Evolutionary conservation across 371 early-diverging fungal species (phyloP).

Genomic region (Sporodiniella umbellata): DNA sequence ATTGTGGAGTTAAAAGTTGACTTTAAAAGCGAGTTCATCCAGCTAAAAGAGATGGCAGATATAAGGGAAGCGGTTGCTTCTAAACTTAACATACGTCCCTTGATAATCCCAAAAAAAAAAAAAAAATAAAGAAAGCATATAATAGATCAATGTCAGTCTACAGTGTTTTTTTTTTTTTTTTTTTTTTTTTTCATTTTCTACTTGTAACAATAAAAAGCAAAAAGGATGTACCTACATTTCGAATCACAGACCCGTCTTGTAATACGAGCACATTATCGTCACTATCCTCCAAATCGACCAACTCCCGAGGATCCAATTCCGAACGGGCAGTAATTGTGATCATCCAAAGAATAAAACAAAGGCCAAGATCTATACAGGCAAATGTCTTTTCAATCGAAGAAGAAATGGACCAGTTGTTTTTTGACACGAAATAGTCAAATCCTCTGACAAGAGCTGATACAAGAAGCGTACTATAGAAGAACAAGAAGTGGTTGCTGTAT

Average conservation of each 20-base stretch:
- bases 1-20: slow-evolving; percentile 57
- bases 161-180: no score
- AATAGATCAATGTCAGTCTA: no score
- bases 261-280: slow-evolving; percentile 44
- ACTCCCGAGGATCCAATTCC: slow-evolving; percentile 42
- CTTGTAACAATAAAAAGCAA: no score
- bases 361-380: slow-evolving; percentile 37
- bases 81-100: slow-evolving; percentile 54
- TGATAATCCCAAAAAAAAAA: slow-evolving; percentile 1
- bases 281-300: slow-evolving; percentile 40
- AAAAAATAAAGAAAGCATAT: background rate
- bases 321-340: slow-evolving; percentile 47
- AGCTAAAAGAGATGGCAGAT: slow-evolving; percentile 67
- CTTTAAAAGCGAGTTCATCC: slow-evolving; percentile 73
- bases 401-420: slow-evolving; percentile 32
- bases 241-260: slow-evolving; percentile 39
- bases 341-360: slow-evolving; percentile 35
- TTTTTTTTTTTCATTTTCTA: no score
- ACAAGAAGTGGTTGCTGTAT: slow-evolving; percentile 48
- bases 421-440: slow-evolving; percentile 44
- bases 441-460: slow-evolving; percentile 43
- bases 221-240: slow-evolving; percentile 26
- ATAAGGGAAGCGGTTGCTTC: slow-evolving; percentile 63
- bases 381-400: slow-evolving; percentile 37
- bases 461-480: slow-evolving; percentile 45